A percentile compares a stretch with the other conserved stretches of the same genome.
phyloP scores from a whole-genome alignment of 2,329 filamentous ascomycete genomes.

The Diaporthe sp. region DNA sequence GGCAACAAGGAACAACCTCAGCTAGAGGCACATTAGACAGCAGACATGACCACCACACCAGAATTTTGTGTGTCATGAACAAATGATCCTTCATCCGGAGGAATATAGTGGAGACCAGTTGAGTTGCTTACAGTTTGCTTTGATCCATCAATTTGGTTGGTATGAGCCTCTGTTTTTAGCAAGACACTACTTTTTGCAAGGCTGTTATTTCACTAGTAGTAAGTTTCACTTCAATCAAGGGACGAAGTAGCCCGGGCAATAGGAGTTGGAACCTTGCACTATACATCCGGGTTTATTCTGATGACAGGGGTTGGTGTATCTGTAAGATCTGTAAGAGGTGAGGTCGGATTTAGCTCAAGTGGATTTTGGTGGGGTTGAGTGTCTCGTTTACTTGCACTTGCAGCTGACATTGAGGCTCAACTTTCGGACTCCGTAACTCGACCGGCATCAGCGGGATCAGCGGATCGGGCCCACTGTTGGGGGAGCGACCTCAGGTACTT shows the following conservation, averaged over 20 bases:
- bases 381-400: slow-evolving; percentile 33
- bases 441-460: slow-evolving; percentile 29
- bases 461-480: slow-evolving; percentile 28
- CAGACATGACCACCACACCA: no score
- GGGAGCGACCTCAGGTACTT: slow-evolving; percentile 5
- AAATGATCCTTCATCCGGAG: no score
- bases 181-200: not conserved
- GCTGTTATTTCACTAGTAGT: not conserved
- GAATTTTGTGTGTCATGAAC: no score
- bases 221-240: not conserved
- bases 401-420: slow-evolving; percentile 33
- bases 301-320: not conserved
- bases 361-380: slow-evolving; percentile 11
- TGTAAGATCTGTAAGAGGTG: slow-evolving; percentile 25
- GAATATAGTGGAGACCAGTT: no score
- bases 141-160: not conserved
- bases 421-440: slow-evolving; percentile 36
- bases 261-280: not conserved
- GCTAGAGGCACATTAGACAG: no score
- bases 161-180: not conserved
- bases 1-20: no score
- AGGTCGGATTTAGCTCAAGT: slow-evolving; percentile 33
- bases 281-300: not conserved
- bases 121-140: not conserved
- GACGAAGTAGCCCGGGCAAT: not conserved